Conservation (phyloP, 2,329 filamentous ascomycete genomes). For the Fusarium beomiforme region DNA sequence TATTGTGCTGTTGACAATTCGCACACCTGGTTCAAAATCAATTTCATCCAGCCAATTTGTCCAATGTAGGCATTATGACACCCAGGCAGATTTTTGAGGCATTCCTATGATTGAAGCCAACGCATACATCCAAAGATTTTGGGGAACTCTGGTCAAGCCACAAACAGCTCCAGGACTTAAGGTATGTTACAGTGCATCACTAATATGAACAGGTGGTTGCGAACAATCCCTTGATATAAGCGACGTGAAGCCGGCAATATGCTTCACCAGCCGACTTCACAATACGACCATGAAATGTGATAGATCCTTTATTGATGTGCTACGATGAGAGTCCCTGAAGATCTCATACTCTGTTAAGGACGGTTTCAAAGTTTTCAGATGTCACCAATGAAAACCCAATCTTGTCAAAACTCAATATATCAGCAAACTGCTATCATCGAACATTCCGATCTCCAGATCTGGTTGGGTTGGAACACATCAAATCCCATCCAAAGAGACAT, state of each 20-base stretch:
- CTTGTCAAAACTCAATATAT: background rate
- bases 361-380: background rate
- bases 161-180: slow-evolving; percentile 19
- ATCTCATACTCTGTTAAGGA: slow-evolving; percentile 8
- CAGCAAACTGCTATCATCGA: slow-evolving; percentile 4
- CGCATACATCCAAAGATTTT: background rate
- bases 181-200: slow-evolving; percentile 1
- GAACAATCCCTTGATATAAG: background rate
- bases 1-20: background rate
- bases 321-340: slow-evolving; percentile 17
- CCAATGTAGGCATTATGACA: slow-evolving; percentile 1
- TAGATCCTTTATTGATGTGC: background rate
- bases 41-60: background rate
- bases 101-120: slow-evolving; percentile 33
- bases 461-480: slow-evolving; percentile 35
- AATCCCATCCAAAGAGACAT: slow-evolving; percentile 27
- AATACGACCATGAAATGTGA: background rate
- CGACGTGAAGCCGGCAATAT: background rate
- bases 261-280: background rate
- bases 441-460: slow-evolving; percentile 15
- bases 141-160: slow-evolving; percentile 12
- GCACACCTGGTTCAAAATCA: background rate
- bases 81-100: slow-evolving; percentile 3
- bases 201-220: background rate
- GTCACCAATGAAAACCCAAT: background rate